Evolutionary conservation across 495 filamentous ascomycete genomes (phyloP).

Genomic region (Daldinia vernicosa): DNA sequence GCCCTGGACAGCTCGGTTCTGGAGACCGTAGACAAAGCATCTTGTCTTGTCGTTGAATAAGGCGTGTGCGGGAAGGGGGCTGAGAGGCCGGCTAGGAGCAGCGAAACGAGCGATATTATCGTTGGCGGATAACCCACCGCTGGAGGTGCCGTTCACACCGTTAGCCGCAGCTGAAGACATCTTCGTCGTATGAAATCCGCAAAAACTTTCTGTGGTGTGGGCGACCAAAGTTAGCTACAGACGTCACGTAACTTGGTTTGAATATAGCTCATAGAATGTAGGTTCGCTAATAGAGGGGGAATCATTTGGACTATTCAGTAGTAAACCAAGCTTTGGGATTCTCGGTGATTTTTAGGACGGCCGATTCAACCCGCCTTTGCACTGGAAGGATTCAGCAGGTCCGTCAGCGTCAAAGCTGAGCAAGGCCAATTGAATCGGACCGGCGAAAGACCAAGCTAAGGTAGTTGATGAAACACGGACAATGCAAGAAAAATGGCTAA

Average conservation of each 20-base stretch:
- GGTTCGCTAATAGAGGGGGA: conserved; percentile 3
- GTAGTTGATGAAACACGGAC: conserved; percentile 2
- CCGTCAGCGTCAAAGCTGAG: conserved; percentile 12
- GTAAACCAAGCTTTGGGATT: conserved; percentile 3
- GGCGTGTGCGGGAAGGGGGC: conserved; percentile 81
- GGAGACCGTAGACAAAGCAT: conserved; percentile 99
- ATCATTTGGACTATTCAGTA: neutral
- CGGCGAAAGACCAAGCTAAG: neutral
- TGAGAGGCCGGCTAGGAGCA: conserved; percentile 90
- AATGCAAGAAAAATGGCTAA: neutral
- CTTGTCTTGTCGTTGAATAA: conserved; percentile 99
- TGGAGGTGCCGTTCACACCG: conserved; percentile 51
- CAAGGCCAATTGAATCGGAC: conserved; percentile 8
- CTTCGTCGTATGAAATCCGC: conserved; percentile 33
- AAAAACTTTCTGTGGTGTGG: conserved; percentile 17
- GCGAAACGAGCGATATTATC: conserved; percentile 98
- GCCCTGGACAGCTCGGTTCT: conserved; percentile 97
- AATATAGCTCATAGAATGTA: neutral
- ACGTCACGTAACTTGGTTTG: conserved; percentile 1
- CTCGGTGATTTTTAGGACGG: conserved; percentile 6
- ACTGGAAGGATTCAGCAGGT: conserved; percentile 24
- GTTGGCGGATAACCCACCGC: conserved; percentile 75
- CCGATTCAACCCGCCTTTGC: conserved; percentile 3
- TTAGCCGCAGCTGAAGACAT: conserved; percentile 59
- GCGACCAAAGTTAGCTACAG: conserved; percentile 14